These are phyloP conservation scores for Cephalotrichum gorgonifer DNA, from an alignment of 2,329 filamentous ascomycete genomes.

Conservation along the genomic window DNA sequence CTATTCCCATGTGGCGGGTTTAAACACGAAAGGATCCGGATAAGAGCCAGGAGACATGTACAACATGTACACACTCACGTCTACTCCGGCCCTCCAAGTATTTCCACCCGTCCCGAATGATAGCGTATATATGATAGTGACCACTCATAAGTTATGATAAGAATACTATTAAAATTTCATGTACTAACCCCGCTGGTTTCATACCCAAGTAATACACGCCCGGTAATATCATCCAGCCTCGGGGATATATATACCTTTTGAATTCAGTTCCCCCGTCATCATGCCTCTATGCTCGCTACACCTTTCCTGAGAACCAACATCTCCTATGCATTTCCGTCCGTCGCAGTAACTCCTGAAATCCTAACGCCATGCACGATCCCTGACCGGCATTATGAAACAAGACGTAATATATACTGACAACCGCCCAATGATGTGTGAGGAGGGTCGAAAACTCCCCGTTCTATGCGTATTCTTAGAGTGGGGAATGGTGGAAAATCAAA, in stretches of 20 bases:
- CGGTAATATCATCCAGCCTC: neutral
- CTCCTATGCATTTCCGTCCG: conserved; percentile 4
- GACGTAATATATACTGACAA: neutral
- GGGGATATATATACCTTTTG: neutral
- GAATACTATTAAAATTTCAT: conserved; percentile 43
- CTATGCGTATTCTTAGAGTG: neutral
- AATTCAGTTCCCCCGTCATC: neutral
- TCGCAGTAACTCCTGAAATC: neutral
- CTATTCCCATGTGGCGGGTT: no score
- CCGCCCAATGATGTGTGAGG: neutral
- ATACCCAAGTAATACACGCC: neutral
- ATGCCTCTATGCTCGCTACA: conserved; percentile 10
- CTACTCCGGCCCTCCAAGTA: no score
- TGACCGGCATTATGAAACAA: neutral
- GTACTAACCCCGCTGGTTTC: neutral
- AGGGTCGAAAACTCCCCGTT: neutral
- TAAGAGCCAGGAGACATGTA: no score
- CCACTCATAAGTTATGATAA: no score
- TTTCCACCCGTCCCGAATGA: no score
- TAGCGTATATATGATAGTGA: no score
- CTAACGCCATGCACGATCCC: conserved; percentile 2
- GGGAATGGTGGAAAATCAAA: neutral
- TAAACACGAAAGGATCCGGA: no score
- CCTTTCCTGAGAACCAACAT: conserved; percentile 10
- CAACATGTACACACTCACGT: no score